Base-by-base conservation (phyloP, 148 eudicot species). In the Hydrangea macrophylla region DNA sequence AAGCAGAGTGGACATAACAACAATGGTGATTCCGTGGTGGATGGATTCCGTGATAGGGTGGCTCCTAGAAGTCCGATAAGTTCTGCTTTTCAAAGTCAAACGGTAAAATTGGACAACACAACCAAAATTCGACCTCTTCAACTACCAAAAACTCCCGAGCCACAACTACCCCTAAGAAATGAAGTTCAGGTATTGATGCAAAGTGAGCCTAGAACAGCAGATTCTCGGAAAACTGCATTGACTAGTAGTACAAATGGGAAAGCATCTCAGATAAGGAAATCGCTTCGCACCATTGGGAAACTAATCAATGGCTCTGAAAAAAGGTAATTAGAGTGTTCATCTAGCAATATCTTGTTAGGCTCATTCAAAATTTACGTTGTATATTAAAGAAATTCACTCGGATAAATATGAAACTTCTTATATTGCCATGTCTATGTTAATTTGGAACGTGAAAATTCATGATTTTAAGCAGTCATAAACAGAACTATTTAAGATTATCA, bases 221-320 rank as follows among this genome's bases (percentile, higher is more conserved):
- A 78, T 40, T 60, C 62, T 64, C 76, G 20, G 45, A 80, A 82
- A 5, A 81, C 89, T 39, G 54, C 66, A 62, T 39, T 66, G 55
- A 60, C 48, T 27, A 56, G 62, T 37, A 33, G 48, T 63, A 62
- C 82, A 61, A 74, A 77, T 60, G 85, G 81, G 60, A 93, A 93
- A 58, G 79, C 80, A 23, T 90, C 98, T 60, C 98, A 94, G 7
- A 77, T 94, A 62, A 85, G 70, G 78, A 93, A 84, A 82, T 94
- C 98, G 10, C 78, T 94, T 36, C 79, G 92, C 42, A 80, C 87
- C 9, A 83, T 94, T 37, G 97, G 98, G 72, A 94, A 84, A 76
- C 73, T 94, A 64, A 86, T 94, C 48, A 84, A 84, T 42, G 96
- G 99, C 62, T 82, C 97, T 2, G 99, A 94, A 33, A 93, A 85